A percentile compares a stretch with the other conserved stretches of the same genome.
These are phyloP conservation scores for Aspergillus awamori DNA, from an alignment of 2,329 filamentous ascomycete genomes.

Conservation along the genomic window DNA sequence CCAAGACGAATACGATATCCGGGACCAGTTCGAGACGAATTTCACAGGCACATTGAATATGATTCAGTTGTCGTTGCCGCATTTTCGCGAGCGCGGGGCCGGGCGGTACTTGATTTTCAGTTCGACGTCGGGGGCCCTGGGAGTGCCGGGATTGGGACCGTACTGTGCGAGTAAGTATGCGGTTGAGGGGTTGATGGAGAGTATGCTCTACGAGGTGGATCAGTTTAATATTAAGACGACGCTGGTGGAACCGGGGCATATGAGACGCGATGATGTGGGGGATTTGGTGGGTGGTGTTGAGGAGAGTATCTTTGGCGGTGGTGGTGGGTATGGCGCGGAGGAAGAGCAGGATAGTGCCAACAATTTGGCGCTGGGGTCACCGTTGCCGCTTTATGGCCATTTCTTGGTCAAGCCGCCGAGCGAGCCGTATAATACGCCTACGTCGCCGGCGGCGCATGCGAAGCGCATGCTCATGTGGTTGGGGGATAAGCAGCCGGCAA, in stretches of 20 bases:
- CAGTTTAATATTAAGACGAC: slow-evolving; percentile 91
- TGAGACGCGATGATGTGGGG: slow-evolving; percentile 73
- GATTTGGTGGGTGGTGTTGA: slow-evolving; percentile 26
- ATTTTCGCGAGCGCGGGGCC: slow-evolving; percentile 74
- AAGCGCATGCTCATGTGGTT: slow-evolving; percentile 93
- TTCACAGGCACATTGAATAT: slow-evolving; percentile 96
- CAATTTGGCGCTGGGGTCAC: slow-evolving; percentile 44
- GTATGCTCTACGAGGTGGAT: slow-evolving; percentile 94
- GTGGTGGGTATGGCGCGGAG: neutral
- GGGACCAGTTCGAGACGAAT: slow-evolving; percentile 96
- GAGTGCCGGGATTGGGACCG: slow-evolving; percentile 86
- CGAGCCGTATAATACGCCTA: slow-evolving; percentile 75
- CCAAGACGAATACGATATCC: slow-evolving; percentile 91
- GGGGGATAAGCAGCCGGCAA: slow-evolving; percentile 87
- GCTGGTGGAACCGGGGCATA: slow-evolving; percentile 86
- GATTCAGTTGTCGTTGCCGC: slow-evolving; percentile 82
- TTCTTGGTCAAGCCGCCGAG: slow-evolving; percentile 87
- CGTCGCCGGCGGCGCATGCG: slow-evolving; percentile 83
- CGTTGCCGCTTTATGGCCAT: slow-evolving; percentile 82
- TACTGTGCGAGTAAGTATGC: slow-evolving; percentile 98
- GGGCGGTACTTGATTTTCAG: slow-evolving; percentile 95
- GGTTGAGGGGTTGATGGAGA: slow-evolving; percentile 91
- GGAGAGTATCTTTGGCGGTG: neutral
- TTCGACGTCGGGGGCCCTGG: slow-evolving; percentile 87
- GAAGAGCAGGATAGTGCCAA: slow-evolving; percentile 23